These are phyloP conservation scores for Boletus huronensis DNA, from an alignment of 768 basidiomycete species.

Conservation along the genomic window DNA sequence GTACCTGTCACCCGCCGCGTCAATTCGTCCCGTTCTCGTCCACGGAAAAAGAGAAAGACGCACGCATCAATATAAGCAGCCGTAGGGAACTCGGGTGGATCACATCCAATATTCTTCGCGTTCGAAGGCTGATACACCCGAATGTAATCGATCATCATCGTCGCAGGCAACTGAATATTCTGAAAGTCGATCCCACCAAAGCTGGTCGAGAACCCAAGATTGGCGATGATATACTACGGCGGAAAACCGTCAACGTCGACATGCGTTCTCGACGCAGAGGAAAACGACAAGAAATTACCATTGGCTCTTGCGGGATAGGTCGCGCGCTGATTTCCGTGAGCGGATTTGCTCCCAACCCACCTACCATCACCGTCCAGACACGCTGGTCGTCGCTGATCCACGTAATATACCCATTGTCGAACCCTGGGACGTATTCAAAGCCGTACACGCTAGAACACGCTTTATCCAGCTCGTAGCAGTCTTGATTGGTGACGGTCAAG, in stretches of 20 bases:
- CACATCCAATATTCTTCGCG: constrained; percentile 56
- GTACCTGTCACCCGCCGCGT: constrained; percentile 31
- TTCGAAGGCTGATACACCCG: constrained; percentile 65
- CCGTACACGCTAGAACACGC: constrained; percentile 49
- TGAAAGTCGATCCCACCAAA: constrained; percentile 66
- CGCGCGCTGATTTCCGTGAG: constrained; percentile 51
- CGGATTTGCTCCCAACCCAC: constrained; percentile 49
- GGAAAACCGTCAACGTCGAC: background rate
- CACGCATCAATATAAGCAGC: constrained; percentile 69
- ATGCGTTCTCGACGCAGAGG: background rate
- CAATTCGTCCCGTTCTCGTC: background rate
- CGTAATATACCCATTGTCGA: constrained; percentile 57
- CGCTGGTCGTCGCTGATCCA: constrained; percentile 59
- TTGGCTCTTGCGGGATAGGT: constrained; percentile 67
- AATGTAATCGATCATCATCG: constrained; percentile 77
- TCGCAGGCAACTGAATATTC: constrained; percentile 49
- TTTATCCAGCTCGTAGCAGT: constrained; percentile 41
- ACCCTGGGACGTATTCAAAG: constrained; percentile 51
- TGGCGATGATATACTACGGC: constrained; percentile 61
- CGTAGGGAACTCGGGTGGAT: constrained; percentile 74
- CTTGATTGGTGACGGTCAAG: constrained; percentile 36
- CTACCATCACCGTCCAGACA: constrained; percentile 54
- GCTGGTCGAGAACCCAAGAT: constrained; percentile 64
- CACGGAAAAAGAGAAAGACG: constrained; percentile 17
- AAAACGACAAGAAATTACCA: constrained; percentile 35